A percentile compares a stretch with the other conserved stretches of the same genome.
Evolutionary conservation across 1,284 basidiomycete genomes (phyloP).

Genomic region (Malassezia brasiliensis): DNA sequence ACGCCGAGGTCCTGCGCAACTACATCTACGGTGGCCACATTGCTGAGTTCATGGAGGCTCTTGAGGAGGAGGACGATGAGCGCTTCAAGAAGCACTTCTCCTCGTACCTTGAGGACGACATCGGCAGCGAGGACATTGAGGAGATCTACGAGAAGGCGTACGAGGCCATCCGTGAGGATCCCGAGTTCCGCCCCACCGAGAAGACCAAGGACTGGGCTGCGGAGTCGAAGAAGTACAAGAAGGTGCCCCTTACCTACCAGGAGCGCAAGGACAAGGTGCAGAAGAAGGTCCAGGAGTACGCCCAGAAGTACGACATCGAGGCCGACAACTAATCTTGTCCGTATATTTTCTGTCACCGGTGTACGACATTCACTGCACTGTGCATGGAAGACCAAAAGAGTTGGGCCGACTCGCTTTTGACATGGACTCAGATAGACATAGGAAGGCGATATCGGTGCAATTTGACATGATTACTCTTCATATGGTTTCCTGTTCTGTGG

Average conservation of each 20-base stretch:
- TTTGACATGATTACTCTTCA: conserved; percentile 2
- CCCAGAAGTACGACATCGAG: conserved; percentile 17
- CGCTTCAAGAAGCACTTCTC: conserved; percentile 98
- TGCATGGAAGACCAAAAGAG: background rate
- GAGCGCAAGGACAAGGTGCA: conserved; percentile 52
- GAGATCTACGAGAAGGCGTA: conserved; percentile 79
- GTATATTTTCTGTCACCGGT: no score
- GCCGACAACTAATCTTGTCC: conserved; percentile 7
- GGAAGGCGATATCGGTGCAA: conserved; percentile 5
- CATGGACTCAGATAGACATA: conserved; percentile 2
- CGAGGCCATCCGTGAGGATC: conserved; percentile 84
- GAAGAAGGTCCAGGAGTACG: conserved; percentile 42
- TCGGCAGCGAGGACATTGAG: conserved; percentile 94
- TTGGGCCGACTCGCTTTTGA: background rate
- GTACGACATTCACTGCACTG: no score
- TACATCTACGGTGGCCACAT: conserved; percentile 98
- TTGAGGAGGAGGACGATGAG: conserved; percentile 99
- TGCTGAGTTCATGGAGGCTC: conserved; percentile 97
- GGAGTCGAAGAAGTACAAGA: conserved; percentile 68
- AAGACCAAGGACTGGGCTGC: conserved; percentile 87
- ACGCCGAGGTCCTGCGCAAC: conserved; percentile 87
- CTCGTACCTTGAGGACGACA: conserved; percentile 83
- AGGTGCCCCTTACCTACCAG: conserved; percentile 63
- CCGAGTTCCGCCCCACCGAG: conserved; percentile 77
- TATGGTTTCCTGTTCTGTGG: no score